Conservation (phyloP, 2,329 filamentous ascomycete species). For the Fusarium torulosum region DNA sequence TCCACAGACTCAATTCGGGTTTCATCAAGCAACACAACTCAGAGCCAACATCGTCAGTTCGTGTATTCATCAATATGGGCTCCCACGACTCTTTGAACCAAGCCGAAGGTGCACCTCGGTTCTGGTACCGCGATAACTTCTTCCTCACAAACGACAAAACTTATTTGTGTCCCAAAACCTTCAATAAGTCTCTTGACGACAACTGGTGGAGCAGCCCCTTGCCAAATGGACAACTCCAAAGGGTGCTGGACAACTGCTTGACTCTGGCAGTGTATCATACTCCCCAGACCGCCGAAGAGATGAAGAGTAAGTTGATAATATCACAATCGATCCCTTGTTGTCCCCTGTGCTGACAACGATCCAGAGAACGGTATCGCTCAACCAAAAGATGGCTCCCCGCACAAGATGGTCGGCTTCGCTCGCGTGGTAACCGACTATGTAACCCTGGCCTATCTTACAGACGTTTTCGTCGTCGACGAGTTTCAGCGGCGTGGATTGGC, state of each 20-base stretch:
- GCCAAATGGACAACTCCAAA: conserved; percentile 61
- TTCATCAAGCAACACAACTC: conserved; percentile 3
- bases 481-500: conserved; percentile 73
- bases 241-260: conserved; percentile 68
- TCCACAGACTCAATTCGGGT: not conserved
- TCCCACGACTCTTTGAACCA: conserved; percentile 45
- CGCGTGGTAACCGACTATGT: conserved; percentile 77
- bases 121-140: conserved; percentile 67
- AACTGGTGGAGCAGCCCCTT: conserved; percentile 71
- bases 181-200: conserved; percentile 69
- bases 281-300: conserved; percentile 54
- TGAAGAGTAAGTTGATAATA: conserved; percentile 52
- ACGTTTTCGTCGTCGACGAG: conserved; percentile 73
- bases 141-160: conserved; percentile 71
- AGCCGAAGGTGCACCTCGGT: conserved; percentile 53
- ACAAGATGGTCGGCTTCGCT: conserved; percentile 57
- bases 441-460: conserved; percentile 75
- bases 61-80: conserved; percentile 43
- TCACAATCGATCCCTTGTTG: not conserved
- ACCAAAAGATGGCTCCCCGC: conserved; percentile 48
- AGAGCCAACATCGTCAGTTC: conserved; percentile 6
- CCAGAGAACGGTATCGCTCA: conserved; percentile 52
- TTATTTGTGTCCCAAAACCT: conserved; percentile 65
- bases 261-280: conserved; percentile 69
- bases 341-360: conserved; percentile 16